Evolutionary conservation across 495 filamentous ascomycete species (phyloP).

Genomic region (Talaromyces wortmannii): DNA sequence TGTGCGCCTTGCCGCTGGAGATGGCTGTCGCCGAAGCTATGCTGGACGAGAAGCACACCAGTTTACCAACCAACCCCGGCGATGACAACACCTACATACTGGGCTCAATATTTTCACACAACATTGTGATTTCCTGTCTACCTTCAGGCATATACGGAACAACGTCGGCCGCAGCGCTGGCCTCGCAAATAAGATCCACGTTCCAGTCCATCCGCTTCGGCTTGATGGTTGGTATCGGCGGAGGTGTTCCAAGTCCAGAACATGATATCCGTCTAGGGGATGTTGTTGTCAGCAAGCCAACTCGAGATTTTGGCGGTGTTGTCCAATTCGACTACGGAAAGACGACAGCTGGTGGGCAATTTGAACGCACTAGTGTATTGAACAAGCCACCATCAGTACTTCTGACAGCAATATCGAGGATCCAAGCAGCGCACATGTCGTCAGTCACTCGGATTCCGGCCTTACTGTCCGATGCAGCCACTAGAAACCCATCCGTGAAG

Average conservation of each 20-base stretch:
- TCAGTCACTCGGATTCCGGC: conserved; percentile 6
- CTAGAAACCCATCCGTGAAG: conserved; percentile 9
- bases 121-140: conserved; percentile 26
- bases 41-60: conserved; percentile 11
- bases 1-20: conserved; percentile 12
- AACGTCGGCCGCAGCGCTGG: conserved; percentile 20
- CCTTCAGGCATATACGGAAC: conserved; percentile 23
- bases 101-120: conserved; percentile 21
- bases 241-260: conserved; percentile 16
- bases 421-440: conserved; percentile 11
- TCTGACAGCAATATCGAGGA: conserved; percentile 14
- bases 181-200: conserved; percentile 18
- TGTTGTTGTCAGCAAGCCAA: conserved; percentile 18
- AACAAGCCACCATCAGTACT: conserved; percentile 18
- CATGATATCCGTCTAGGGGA: conserved; percentile 21
- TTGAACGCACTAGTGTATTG: conserved; percentile 17
- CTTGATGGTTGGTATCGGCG: conserved; percentile 35
- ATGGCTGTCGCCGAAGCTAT: conserved; percentile 11
- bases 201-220: conserved; percentile 26
- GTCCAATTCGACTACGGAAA: conserved; percentile 31
- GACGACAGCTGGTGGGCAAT: conserved; percentile 3
- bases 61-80: conserved; percentile 3
- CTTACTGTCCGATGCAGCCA: conserved; percentile 10
- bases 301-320: conserved; percentile 14
- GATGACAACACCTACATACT: conserved; percentile 24